A percentile compares a stretch with the other conserved stretches of the same genome.
Evolutionary conservation across 768 basidiomycete species (phyloP).

Genomic region (Podaxis rugospora): DNA sequence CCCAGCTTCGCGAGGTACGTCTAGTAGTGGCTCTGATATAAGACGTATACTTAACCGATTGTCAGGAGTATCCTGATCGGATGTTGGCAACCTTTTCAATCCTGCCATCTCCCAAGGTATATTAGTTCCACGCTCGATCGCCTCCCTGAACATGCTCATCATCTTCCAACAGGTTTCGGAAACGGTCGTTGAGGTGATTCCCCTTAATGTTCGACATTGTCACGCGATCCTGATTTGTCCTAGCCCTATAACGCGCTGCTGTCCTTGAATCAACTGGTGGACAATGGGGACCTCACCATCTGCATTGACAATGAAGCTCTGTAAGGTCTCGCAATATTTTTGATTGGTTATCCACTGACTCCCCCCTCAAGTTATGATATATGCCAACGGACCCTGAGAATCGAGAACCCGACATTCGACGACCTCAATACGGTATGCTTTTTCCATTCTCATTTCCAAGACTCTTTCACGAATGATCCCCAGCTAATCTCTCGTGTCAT

Average conservation of each 20-base stretch:
- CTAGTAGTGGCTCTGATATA: not conserved
- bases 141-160: not conserved
- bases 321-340: constrained; percentile 34
- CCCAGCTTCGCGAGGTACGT: constrained; percentile 75
- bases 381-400: constrained; percentile 58
- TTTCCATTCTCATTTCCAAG: not conserved
- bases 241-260: constrained; percentile 87
- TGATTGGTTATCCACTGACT: not conserved
- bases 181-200: constrained; percentile 56
- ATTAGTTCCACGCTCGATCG: not conserved
- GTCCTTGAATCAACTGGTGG: constrained; percentile 85
- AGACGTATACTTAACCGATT: not conserved
- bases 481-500: constrained; percentile 85
- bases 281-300: constrained; percentile 79
- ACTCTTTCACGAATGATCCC: not conserved
- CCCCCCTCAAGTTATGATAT: constrained; percentile 59
- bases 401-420: constrained; percentile 56
- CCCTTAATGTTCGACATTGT: not conserved
- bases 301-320: constrained; percentile 87
- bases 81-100: constrained; percentile 55
- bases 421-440: constrained; percentile 64
- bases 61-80: constrained; percentile 48
- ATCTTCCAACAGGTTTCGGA: constrained; percentile 39
- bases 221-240: constrained; percentile 43
- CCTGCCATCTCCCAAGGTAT: constrained; percentile 47